Conservation (phyloP, 2,329 filamentous ascomycete species). For the Nemania bipapillata region DNA sequence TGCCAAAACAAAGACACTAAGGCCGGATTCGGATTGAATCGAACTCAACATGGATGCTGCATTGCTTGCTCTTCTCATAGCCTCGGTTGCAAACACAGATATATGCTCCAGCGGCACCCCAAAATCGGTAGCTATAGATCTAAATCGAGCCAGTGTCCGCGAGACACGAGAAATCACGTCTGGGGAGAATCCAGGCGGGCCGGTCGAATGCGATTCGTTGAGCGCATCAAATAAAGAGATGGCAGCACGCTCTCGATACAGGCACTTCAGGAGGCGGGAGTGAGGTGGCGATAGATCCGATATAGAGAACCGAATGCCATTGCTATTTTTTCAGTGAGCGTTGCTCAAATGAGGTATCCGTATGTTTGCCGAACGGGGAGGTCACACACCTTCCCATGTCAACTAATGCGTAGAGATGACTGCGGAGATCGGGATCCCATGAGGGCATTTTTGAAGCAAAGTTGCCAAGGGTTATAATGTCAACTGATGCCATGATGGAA, state of each 20-base stretch:
- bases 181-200: slow-evolving; percentile 58
- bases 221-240: slow-evolving; percentile 90
- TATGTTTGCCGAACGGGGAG: not conserved
- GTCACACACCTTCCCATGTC: slow-evolving; percentile 68
- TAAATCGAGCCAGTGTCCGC: slow-evolving; percentile 74
- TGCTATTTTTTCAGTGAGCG: slow-evolving; percentile 62
- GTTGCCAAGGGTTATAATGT: slow-evolving; percentile 65
- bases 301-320: slow-evolving; percentile 93
- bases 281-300: slow-evolving; percentile 78
- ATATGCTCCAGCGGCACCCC: slow-evolving; percentile 73
- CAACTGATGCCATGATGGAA: slow-evolving; percentile 50
- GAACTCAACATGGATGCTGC: slow-evolving; percentile 72
- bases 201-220: slow-evolving; percentile 60
- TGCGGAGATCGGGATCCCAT: slow-evolving; percentile 61
- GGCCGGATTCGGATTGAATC: slow-evolving; percentile 72
- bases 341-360: not conserved
- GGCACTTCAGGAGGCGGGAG: slow-evolving; percentile 76
- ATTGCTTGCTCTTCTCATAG: slow-evolving; percentile 83
- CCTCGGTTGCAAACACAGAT: slow-evolving; percentile 85
- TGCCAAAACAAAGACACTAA: slow-evolving; percentile 76
- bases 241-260: slow-evolving; percentile 80
- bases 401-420: slow-evolving; percentile 66
- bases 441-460: slow-evolving; percentile 60
- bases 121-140: slow-evolving; percentile 74
- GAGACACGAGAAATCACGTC: slow-evolving; percentile 74